These are phyloP conservation scores for Maudiozyma humilis DNA, from an alignment of 1,139 yeast genomes.

Conservation along the genomic window DNA sequence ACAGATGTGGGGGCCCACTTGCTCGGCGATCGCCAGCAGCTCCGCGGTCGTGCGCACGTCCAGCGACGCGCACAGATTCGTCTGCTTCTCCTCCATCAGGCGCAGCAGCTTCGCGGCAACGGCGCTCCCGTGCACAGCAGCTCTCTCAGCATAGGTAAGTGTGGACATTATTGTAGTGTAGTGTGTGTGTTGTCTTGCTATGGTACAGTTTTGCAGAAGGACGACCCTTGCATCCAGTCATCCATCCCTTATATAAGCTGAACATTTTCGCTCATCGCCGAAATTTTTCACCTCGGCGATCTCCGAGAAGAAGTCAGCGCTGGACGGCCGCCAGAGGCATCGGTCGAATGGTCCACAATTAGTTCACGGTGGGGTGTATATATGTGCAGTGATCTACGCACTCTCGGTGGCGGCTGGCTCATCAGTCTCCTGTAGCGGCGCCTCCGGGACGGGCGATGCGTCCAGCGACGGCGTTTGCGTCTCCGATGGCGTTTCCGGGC, in stretches of 20 bases:
- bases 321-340: not conserved
- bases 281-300: slow-evolving; percentile 5
- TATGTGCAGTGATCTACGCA: not conserved
- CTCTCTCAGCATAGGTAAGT: slow-evolving; percentile 58
- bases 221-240: too few relatives aligned
- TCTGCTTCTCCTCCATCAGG: slow-evolving; percentile 70
- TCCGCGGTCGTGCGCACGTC: slow-evolving; percentile 79
- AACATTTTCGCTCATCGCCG: not conserved
- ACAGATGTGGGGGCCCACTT: slow-evolving; percentile 85
- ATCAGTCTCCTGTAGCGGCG: not conserved
- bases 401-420: not conserved
- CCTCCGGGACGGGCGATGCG: not conserved
- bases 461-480: not conserved
- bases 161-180: slow-evolving; percentile 19
- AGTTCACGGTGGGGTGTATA: not conserved
- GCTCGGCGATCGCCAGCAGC: slow-evolving; percentile 61
- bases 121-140: slow-evolving; percentile 61
- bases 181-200: too few relatives aligned
- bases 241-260: not conserved
- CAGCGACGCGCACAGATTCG: slow-evolving; percentile 93
- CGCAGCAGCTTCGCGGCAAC: slow-evolving; percentile 68
- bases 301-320: slow-evolving; percentile 1
- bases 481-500: not conserved
- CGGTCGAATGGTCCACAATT: not conserved
- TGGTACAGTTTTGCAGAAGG: too few relatives aligned